Base-by-base conservation (phyloP, 306 rosid species). In the Psophocarpus tetragonolobus region DNA sequence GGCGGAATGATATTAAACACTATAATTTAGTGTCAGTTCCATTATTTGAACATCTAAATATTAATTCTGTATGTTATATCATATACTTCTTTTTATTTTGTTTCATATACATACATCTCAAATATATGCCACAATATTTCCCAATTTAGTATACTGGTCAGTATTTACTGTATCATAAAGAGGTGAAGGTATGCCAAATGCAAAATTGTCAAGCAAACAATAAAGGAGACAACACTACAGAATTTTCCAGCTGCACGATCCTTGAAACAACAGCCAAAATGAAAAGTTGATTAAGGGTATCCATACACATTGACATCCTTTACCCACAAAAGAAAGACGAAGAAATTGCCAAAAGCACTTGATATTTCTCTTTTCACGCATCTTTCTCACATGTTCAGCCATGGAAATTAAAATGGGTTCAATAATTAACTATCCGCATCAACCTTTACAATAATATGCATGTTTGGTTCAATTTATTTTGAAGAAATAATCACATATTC, bases 391-490 rank as follows among this genome's bases (percentile, higher is more conserved):
- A 42, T 32, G 65, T 35, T 45, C 63, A 50, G 50, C 38, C 17
- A 58, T 58, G 36, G 76, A 73, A 77, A 58, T 13, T 38, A 67
- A 33, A 64, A 77, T n/a, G n/a, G n/a, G n/a, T n/a, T 24, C 62
- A 23, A 54, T 13, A 23, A 23, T 26, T 57, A 57, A 57, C 5
- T 26, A 2, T 13, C 3, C 4, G 64, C 60, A 2, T 2, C 44
- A 2, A 4, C 44, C 4, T 18, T 57, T 26, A 26, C 6, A 53
- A 6, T 53, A 53, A 13, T 24, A 57, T 57, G 35, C 35, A 57
- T 10, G 35, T 13, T 57, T 26, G 4, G 5, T 5, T 26, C 35
- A 57, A 13, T 56, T 56, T 23, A 56, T 56, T 24, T 56, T 11
- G 63, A 56, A 24, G 63, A 56, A 54, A 24, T 54, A 54, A 56